Percentiles rank a stretch among this genome's conserved stretches.
Conservation (phyloP, 441 rosid species). For the Pelargonium australe region DNA sequence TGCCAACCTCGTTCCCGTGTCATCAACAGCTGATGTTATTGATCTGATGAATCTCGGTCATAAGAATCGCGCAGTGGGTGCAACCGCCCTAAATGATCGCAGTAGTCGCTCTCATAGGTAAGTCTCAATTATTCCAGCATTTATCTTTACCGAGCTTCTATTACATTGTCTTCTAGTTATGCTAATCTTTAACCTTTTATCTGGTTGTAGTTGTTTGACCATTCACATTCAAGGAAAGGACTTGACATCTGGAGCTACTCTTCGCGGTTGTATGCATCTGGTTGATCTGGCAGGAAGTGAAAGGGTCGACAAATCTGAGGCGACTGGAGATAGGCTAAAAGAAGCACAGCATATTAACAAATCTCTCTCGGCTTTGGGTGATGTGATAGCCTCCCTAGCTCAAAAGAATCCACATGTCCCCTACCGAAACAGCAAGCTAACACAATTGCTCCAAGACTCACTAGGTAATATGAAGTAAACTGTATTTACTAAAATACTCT, state of each 20-base stretch:
- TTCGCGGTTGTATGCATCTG: constrained; percentile 82
- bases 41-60: constrained; percentile 79
- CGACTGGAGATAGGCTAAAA: constrained; percentile 75
- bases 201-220: constrained; percentile 63
- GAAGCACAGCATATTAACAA: constrained; percentile 82
- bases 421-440: constrained; percentile 84
- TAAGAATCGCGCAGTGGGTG: constrained; percentile 71
- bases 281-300: constrained; percentile 94
- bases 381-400: constrained; percentile 85
- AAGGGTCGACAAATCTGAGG: constrained; percentile 83
- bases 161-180: not conserved
- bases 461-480: constrained; percentile 41
- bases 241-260: constrained; percentile 57
- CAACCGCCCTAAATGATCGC: constrained; percentile 84
- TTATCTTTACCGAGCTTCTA: constrained; percentile 13
- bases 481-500: not conserved
- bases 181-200: constrained; percentile 11
- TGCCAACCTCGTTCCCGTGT: constrained; percentile 68
- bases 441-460: constrained; percentile 85
- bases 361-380: constrained; percentile 90
- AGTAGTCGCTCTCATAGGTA: constrained; percentile 96
- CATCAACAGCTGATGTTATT: constrained; percentile 71
- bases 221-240: constrained; percentile 84
- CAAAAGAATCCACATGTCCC: constrained; percentile 86
- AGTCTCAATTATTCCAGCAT: constrained; percentile 8